Percentiles rank a stretch among this genome's conserved stretches.
phyloP scores from a whole-genome alignment of 345 rosid genomes.

The Linum tenue region DNA sequence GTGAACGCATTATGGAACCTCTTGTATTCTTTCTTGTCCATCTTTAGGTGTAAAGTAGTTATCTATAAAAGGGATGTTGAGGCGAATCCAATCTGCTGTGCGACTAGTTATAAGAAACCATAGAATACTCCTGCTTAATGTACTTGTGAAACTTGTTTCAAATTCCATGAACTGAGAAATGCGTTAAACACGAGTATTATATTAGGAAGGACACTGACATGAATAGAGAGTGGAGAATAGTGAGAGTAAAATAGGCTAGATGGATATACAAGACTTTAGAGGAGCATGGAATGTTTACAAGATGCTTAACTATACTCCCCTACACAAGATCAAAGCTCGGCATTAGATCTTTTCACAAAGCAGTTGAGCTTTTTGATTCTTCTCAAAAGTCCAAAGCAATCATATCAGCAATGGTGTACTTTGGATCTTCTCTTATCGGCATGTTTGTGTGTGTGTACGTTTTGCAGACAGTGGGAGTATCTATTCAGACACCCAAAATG shows the following conservation, averaged over 20 bases:
- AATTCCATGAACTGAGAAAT: too few relatives aligned
- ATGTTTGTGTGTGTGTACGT: neutral
- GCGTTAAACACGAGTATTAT: too few relatives aligned
- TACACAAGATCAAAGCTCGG: too few relatives aligned
- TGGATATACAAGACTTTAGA: too few relatives aligned
- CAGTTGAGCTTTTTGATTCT: too few relatives aligned
- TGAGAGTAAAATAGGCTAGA: too few relatives aligned
- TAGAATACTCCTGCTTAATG: neutral
- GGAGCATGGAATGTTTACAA: too few relatives aligned
- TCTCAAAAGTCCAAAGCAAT: neutral
- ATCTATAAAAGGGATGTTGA: neutral
- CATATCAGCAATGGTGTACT: neutral
- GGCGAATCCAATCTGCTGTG: neutral
- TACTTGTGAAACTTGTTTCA: too few relatives aligned
- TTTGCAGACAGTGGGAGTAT: constrained; percentile 56
- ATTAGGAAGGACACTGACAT: too few relatives aligned
- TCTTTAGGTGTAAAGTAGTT: neutral
- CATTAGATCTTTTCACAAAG: too few relatives aligned
- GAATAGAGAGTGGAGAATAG: too few relatives aligned
- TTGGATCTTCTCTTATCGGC: neutral
- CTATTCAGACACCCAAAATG: constrained; percentile 53
- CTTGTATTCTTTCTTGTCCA: neutral
- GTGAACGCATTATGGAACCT: constrained; percentile 20
- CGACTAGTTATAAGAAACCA: neutral
- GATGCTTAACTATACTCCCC: too few relatives aligned